phyloP scores from a whole-genome alignment of 805 yeast species.

The Debaryomyces prosopidis region DNA sequence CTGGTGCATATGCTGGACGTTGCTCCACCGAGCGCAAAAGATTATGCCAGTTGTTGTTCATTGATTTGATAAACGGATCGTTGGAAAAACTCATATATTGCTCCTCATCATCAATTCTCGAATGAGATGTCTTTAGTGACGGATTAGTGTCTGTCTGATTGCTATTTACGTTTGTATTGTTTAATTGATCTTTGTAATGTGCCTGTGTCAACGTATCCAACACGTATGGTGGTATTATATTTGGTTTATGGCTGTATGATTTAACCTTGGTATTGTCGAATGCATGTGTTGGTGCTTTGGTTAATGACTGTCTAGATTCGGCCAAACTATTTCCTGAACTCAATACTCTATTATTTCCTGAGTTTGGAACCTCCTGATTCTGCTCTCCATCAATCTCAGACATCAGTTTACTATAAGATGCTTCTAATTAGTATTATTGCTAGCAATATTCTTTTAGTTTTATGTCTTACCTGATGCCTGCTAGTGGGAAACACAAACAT shows the following conservation, averaged over 20 bases:
- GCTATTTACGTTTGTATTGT: conserved; percentile 29
- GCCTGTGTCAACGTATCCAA: conserved; percentile 52
- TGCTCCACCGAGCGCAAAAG: conserved; percentile 49
- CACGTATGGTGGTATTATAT: conserved; percentile 62
- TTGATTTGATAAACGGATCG: conserved; percentile 36
- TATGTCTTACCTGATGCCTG: no score
- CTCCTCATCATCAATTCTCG: conserved; percentile 23
- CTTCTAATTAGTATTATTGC: no score
- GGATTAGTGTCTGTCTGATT: conserved; percentile 8
- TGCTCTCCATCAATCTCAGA: not conserved
- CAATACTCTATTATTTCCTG: not conserved
- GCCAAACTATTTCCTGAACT: not conserved
- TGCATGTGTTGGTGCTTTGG: conserved; percentile 16
- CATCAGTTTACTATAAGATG: not conserved
- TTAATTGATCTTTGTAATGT: conserved; percentile 38
- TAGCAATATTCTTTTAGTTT: no score
- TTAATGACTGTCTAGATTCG: not conserved
- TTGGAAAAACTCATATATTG: conserved; percentile 36
- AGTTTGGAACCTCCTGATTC: not conserved
- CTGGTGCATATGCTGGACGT: conserved; percentile 40
- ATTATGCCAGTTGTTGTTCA: conserved; percentile 52
- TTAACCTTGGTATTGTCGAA: conserved; percentile 27
- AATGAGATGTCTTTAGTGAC: conserved; percentile 6
- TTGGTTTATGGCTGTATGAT: conserved; percentile 37
- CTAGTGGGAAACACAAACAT: not conserved